A percentile compares a stretch with the other conserved stretches of the same genome.
Evolutionary conservation across 768 basidiomycete genomes (phyloP).

Genomic region (Chalciporus piperatus): DNA sequence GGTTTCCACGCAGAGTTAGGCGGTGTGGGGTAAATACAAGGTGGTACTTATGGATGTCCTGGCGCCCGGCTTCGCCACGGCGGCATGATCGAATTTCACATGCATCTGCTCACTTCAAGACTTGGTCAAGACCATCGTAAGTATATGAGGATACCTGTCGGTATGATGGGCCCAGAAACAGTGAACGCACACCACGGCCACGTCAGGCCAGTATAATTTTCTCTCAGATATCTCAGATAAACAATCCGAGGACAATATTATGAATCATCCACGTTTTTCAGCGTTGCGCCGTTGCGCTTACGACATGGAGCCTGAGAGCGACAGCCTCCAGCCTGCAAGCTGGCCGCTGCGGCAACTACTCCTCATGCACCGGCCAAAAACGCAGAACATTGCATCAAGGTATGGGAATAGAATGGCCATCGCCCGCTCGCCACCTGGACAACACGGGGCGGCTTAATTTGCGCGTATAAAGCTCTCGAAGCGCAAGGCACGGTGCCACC

Average conservation of each 20-base stretch:
- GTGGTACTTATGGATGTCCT: too few relatives aligned
- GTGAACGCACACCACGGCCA: too few relatives aligned
- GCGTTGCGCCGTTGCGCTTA: too few relatives aligned
- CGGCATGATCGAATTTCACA: not conserved
- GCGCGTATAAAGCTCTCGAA: constrained; percentile 5
- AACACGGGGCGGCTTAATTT: not conserved
- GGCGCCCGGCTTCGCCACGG: too few relatives aligned
- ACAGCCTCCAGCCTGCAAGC: not conserved
- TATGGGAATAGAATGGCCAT: not conserved
- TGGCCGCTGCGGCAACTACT: not conserved
- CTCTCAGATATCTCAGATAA: too few relatives aligned
- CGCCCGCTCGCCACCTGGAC: not conserved
- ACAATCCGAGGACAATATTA: too few relatives aligned
- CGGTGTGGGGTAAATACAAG: not conserved
- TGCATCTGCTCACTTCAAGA: not conserved
- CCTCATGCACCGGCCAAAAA: not conserved
- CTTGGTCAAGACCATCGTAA: too few relatives aligned
- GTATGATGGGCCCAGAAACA: too few relatives aligned
- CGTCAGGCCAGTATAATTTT: too few relatives aligned
- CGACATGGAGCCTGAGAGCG: not conserved
- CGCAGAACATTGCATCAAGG: not conserved
- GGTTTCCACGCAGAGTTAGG: not conserved
- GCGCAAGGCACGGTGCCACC: not conserved
- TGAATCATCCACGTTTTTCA: too few relatives aligned
- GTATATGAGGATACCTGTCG: too few relatives aligned